Percentiles rank a stretch among this genome's conserved stretches.
These are phyloP conservation scores for Botrytis deweyae DNA, from an alignment of 2,329 filamentous ascomycete species.

Conservation along the genomic window DNA sequence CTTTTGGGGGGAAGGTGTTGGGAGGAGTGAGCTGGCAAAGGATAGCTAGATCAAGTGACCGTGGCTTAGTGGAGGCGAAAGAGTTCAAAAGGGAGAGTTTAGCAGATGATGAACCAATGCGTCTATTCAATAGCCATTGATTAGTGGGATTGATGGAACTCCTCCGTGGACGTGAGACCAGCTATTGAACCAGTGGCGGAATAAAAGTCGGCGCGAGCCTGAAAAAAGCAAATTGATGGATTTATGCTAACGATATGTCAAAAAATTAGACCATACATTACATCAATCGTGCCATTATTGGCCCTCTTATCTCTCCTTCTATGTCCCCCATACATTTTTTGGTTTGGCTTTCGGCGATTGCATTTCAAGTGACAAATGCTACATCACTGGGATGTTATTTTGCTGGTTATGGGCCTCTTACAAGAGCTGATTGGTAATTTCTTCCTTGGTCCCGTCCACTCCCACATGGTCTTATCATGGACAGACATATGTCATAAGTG, in stretches of 20 bases:
- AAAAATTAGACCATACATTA: conserved; percentile 72
- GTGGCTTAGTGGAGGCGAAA: neutral
- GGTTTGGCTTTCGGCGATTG: conserved; percentile 62
- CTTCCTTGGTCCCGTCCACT: neutral
- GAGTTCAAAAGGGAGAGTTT: neutral
- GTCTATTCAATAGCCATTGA: neutral
- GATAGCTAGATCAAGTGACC: neutral
- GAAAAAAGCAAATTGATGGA: neutral
- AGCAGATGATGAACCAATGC: neutral
- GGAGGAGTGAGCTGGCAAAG: neutral
- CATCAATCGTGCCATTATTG: conserved; percentile 80
- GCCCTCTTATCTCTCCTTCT: conserved; percentile 79
- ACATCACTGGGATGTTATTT: conserved; percentile 78
- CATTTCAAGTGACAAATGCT: conserved; percentile 81
- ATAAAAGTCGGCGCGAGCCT: neutral
- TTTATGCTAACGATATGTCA: conserved; percentile 11
- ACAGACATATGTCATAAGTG: neutral
- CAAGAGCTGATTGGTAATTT: conserved; percentile 51
- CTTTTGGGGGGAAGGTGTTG: neutral
- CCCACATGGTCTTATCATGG: neutral
- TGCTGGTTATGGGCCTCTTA: conserved; percentile 72
- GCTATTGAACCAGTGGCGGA: neutral
- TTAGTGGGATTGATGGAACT: neutral
- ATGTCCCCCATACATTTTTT: conserved; percentile 84
- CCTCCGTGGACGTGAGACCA: neutral